Percentiles rank a stretch among this genome's conserved stretches.
Conservation (phyloP, 2,329 filamentous ascomycete species). For the Fusarium musae region DNA sequence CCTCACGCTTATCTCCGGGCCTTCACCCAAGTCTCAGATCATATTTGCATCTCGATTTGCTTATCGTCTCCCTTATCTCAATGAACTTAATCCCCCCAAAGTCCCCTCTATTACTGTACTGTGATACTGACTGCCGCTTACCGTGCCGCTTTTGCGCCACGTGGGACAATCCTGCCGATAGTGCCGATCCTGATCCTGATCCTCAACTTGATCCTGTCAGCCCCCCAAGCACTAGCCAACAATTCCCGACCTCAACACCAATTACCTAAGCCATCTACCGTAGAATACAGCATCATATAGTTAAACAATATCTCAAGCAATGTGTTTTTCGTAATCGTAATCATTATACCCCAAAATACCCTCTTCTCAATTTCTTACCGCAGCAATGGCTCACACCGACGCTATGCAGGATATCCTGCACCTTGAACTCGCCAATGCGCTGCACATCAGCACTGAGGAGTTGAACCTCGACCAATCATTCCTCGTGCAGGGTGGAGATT, state of each 20-base stretch:
- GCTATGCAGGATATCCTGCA: not conserved
- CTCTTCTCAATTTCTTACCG: not conserved
- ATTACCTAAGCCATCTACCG: not conserved
- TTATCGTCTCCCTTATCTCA: not conserved
- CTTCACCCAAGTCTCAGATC: not conserved
- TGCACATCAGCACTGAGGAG: not conserved
- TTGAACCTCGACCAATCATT: not conserved
- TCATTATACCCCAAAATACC: not conserved
- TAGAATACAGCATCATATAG: not conserved
- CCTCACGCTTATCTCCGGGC: not conserved
- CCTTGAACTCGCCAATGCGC: not conserved
- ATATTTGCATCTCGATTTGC: not conserved
- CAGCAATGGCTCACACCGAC: not conserved
- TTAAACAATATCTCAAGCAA: not conserved
- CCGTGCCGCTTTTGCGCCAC: not conserved
- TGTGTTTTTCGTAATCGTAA: not conserved
- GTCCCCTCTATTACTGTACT: not conserved
- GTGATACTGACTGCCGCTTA: not conserved
- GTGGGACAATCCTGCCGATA: not conserved
- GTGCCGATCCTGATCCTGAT: constrained; percentile 5
- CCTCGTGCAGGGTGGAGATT: not conserved
- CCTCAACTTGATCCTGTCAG: constrained; percentile 1
- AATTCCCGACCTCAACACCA: not conserved
- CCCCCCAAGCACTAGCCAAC: not conserved
- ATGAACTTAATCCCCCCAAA: not conserved